phyloP scores from a whole-genome alignment of 352 stramenopile species.

The Phytophthora hybrid region DNA sequence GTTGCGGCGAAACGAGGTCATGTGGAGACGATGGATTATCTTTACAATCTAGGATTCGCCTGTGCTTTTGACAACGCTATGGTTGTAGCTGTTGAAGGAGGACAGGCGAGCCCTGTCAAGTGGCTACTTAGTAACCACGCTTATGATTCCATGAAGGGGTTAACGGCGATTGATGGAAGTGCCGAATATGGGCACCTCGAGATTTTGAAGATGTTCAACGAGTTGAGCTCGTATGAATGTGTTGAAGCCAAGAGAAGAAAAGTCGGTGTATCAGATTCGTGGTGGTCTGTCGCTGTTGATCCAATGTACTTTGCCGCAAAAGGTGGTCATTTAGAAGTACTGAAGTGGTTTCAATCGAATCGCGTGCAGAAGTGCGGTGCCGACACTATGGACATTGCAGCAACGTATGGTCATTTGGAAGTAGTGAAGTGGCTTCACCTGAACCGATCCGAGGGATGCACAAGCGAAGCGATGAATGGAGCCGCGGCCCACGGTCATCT shows the following conservation, averaged over 20 bases:
- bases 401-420: not conserved
- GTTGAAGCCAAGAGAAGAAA: too few relatives aligned
- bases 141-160: too few relatives aligned
- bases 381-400: constrained; percentile 8
- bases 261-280: not conserved
- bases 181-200: not conserved
- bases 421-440: constrained; percentile 8
- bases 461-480: not conserved
- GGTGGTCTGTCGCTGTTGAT: not conserved
- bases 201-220: not conserved
- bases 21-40: constrained; percentile 4
- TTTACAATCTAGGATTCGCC: not conserved
- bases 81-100: too few relatives aligned
- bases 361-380: not conserved
- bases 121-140: too few relatives aligned
- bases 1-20: not conserved
- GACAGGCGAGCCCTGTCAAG: too few relatives aligned
- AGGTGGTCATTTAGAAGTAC: not conserved
- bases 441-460: not conserved
- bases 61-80: too few relatives aligned
- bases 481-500: not conserved
- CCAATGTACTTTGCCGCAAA: not conserved
- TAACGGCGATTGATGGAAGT: not conserved
- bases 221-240: not conserved
- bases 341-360: constrained; percentile 2